Base-by-base conservation (phyloP, 2,329 filamentous ascomycete genomes). In the Sordariomycetes sp. region DNA sequence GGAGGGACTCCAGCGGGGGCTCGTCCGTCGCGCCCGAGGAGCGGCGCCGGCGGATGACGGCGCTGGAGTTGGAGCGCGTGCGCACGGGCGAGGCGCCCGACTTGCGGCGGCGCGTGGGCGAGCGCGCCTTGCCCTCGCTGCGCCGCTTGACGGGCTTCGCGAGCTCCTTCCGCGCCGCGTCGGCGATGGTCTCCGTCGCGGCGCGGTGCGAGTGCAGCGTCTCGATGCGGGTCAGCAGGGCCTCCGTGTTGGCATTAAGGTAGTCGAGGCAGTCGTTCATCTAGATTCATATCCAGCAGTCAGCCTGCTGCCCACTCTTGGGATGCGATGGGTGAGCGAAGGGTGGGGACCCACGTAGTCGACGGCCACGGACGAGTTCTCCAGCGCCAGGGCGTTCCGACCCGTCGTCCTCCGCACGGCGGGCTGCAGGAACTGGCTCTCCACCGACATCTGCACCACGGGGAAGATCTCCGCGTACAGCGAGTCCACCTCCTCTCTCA, bases 361-460 rank as follows among this genome's bases (percentile, higher is more conserved):
- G 1, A 82, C 64, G 2, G 79, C 79, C 5, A 72, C 71, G 0
- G 73, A 70, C 0, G 79, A 76, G 37, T 74, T 74, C 11, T 68
- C 68, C n/a, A 77, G 62, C 24, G 70, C 74, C 43, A 76, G 71
- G 1, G 74, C 72, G 55, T 74, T 76, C 58, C 71, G 75, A 2
- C 72, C 68, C 7, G 76, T 69, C 4, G 79, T 66, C 0, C 74
- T 70, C 58, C 71, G 70, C 6, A 82, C 70, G 1, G 86, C 81
- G 0, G 86, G 86, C 60, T 82, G 79, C 5, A 87, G 74, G 62
- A 85, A 79, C 65, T 88, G 83, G 63, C 87, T 81, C 62, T 89
- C 84, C 1, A 85, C 77, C 0, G 86, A 82, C 82, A 90, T 89
- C 61, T 87, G 82, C 7, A 85, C 81, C 1, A 90, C 83, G 0